These are phyloP conservation scores for Gossypium mustelinum DNA, from an alignment of 345 rosid species.

Conservation along the genomic window DNA sequence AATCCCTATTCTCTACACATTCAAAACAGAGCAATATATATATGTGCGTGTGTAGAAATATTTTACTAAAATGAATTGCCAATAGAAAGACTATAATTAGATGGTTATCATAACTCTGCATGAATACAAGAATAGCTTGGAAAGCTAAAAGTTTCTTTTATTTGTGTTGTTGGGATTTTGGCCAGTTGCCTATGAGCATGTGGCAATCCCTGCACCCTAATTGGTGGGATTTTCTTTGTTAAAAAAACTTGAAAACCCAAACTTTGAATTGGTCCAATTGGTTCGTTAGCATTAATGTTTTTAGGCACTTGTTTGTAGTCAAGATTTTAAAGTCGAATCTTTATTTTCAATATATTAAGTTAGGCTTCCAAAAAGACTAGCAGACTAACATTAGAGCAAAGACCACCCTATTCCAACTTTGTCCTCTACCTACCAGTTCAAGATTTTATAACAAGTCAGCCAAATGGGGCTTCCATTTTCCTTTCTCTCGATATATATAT, in stretches of 20 bases:
- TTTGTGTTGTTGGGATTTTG: constrained; percentile 3
- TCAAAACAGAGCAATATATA: not conserved
- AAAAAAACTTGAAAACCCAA: not conserved
- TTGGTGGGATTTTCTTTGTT: not conserved
- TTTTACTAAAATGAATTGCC: not conserved
- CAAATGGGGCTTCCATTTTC: constrained; percentile 6
- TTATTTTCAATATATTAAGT: constrained; percentile 1
- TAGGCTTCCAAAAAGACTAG: not conserved
- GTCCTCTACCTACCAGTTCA: not conserved
- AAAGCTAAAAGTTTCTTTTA: constrained; percentile 5
- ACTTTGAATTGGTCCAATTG: constrained; percentile 15
- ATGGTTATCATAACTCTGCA: constrained; percentile 14
- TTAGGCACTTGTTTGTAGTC: constrained; percentile 10
- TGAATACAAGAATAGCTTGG: constrained; percentile 11
- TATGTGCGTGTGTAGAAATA: not conserved
- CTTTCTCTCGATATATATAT: not conserved
- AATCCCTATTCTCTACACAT: constrained; percentile 9
- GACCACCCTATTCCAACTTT: constrained; percentile 11
- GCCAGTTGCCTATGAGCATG: not conserved
- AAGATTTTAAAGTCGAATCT: not conserved
- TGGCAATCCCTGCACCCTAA: not conserved
- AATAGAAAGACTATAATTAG: constrained; percentile 3
- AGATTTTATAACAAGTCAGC: constrained; percentile 6
- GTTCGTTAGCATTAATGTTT: not conserved
- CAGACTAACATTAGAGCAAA: constrained; percentile 13